Evolutionary conservation across 495 filamentous ascomycete genomes (phyloP).

Genomic region (Talaromyces borbonicus): DNA sequence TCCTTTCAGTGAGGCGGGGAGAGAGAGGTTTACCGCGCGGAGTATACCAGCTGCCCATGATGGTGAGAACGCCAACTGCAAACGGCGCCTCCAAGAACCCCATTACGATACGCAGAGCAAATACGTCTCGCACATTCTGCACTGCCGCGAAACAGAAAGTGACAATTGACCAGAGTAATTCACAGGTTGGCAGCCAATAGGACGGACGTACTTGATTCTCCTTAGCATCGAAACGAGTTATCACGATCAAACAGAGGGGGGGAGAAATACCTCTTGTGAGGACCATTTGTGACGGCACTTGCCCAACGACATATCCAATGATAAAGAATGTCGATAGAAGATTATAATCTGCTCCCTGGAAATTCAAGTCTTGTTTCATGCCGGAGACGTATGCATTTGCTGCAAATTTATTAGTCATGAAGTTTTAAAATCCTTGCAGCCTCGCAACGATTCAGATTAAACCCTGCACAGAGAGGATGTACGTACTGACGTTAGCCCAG

Average conservation of each 20-base stretch:
- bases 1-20: background rate
- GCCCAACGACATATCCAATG: slow-evolving; percentile 45
- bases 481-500: slow-evolving; percentile 8
- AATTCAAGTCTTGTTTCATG: slow-evolving; percentile 45
- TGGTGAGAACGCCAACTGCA: slow-evolving; percentile 3
- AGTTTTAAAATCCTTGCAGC: no score
- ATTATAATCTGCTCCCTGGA: slow-evolving; percentile 37
- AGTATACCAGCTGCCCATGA: slow-evolving; percentile 10
- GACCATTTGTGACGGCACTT: slow-evolving; percentile 44
- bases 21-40: background rate
- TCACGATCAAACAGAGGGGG: background rate
- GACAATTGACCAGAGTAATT: slow-evolving; percentile 29
- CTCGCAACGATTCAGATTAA: no score
- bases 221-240: background rate
- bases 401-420: background rate
- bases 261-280: slow-evolving; percentile 18
- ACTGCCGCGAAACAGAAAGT: slow-evolving; percentile 22
- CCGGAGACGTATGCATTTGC: slow-evolving; percentile 39
- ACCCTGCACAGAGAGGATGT: background rate
- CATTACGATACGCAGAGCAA: slow-evolving; percentile 12
- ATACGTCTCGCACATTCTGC: slow-evolving; percentile 23
- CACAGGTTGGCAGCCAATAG: slow-evolving; percentile 25
- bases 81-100: slow-evolving; percentile 8
- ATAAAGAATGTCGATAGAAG: slow-evolving; percentile 38
- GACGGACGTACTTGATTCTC: slow-evolving; percentile 17